These are phyloP conservation scores for Fusarium brachygibbosum DNA, from an alignment of 2,329 filamentous ascomycete species.

Conservation along the genomic window DNA sequence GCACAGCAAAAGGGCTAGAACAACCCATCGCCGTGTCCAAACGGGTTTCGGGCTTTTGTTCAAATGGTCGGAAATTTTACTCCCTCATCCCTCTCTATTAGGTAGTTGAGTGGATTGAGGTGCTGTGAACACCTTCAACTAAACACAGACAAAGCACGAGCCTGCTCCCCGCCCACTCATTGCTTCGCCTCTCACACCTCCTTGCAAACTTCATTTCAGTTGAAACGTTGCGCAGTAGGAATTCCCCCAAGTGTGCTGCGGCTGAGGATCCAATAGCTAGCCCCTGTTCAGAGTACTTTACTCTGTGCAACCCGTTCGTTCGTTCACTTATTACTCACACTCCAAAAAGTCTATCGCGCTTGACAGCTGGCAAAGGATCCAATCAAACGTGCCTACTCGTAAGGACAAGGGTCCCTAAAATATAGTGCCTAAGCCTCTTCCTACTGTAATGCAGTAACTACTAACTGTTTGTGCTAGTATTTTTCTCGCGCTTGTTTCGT, in stretches of 20 bases:
- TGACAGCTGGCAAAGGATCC: constrained; percentile 20
- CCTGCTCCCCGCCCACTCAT: constrained; percentile 4
- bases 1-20: constrained; percentile 19
- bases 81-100: constrained; percentile 15
- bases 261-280: constrained; percentile 31
- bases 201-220: constrained; percentile 4
- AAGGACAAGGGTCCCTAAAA: constrained; percentile 15
- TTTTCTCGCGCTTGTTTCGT: constrained; percentile 39
- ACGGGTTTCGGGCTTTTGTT: not conserved
- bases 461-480: not conserved
- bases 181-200: constrained; percentile 11
- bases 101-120: not conserved
- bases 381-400: constrained; percentile 4
- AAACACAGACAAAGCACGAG: constrained; percentile 6
- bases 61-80: not conserved
- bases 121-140: no score
- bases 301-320: not conserved
- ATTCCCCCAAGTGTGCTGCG: constrained; percentile 27
- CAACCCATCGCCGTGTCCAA: constrained; percentile 3
- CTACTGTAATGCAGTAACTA: not conserved
- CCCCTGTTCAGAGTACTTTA: not conserved
- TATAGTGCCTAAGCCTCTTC: constrained; percentile 14
- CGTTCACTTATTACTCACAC: not conserved
- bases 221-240: constrained; percentile 36
- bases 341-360: constrained; percentile 27